Conservation (phyloP, 768 basidiomycete species). For the Mycena amicta region DNA sequence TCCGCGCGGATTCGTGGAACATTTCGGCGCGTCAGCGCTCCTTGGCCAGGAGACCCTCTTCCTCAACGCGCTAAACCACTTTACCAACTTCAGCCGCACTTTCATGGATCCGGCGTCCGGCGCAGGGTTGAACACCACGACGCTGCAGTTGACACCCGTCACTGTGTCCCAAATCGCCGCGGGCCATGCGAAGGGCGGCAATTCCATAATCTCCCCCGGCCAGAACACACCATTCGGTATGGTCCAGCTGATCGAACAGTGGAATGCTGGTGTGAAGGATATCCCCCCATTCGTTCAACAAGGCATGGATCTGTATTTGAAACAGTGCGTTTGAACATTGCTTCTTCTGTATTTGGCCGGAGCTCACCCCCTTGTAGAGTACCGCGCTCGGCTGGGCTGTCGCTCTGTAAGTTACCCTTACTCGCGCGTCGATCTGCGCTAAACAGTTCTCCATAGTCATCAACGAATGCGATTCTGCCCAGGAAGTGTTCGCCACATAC, state of each 20-base stretch:
- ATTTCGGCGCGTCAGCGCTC: slow-evolving; percentile 39
- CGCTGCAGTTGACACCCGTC: too few relatives aligned
- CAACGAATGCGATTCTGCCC: slow-evolving; percentile 16
- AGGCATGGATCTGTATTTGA: too few relatives aligned
- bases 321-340: too few relatives aligned
- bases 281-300: too few relatives aligned
- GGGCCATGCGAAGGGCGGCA: neutral
- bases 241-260: too few relatives aligned
- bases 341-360: too few relatives aligned
- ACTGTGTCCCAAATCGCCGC: neutral
- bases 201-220: too few relatives aligned
- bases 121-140: neutral
- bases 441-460: neutral
- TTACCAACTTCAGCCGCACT: slow-evolving; percentile 30
- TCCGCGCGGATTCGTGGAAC: too few relatives aligned
- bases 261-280: too few relatives aligned
- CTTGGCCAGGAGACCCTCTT: slow-evolving; percentile 29
- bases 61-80: slow-evolving; percentile 32
- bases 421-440: neutral
- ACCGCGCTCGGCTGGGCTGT: too few relatives aligned
- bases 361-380: neutral
- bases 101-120: slow-evolving; percentile 9
- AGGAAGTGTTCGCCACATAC: slow-evolving; percentile 17
- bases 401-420: too few relatives aligned
- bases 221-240: too few relatives aligned